phyloP scores from a whole-genome alignment of 139 green algal species.

The Coccomyxa sp. region DNA sequence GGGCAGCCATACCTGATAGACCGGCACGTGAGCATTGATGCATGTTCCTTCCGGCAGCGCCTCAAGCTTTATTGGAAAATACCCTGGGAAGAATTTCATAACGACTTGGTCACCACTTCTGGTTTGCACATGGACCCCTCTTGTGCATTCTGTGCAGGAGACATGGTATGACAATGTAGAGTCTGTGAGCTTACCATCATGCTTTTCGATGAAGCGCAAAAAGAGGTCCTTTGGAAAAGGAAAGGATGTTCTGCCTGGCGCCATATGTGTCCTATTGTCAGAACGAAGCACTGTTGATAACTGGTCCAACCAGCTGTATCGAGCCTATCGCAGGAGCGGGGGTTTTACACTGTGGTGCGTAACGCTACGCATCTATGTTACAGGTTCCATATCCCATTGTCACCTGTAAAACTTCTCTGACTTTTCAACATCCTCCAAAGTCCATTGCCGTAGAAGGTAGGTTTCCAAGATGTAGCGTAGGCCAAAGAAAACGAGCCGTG shows the following conservation, averaged over 20 bases:
- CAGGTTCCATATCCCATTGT: neutral
- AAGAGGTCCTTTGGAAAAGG: constrained; percentile 79
- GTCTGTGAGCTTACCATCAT: constrained; percentile 52
- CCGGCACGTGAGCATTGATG: constrained; percentile 66
- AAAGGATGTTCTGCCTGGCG: constrained; percentile 53
- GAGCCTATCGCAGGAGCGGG: neutral
- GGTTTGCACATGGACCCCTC: neutral
- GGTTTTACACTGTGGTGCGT: neutral
- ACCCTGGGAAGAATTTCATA: constrained; percentile 37
- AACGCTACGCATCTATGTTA: neutral
- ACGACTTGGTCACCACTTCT: neutral
- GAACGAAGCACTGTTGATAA: neutral
- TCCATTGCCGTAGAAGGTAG: constrained; percentile 75
- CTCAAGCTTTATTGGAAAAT: constrained; percentile 86
- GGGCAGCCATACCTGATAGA: constrained; percentile 64
- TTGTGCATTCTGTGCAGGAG: neutral
- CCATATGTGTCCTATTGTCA: constrained; percentile 58
- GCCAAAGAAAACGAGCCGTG: constrained; percentile 69
- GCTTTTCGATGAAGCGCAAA: constrained; percentile 75
- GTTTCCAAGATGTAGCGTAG: constrained; percentile 82
- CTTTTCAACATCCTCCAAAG: constrained; percentile 69
- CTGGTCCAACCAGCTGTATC: neutral
- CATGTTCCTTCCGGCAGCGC: constrained; percentile 76
- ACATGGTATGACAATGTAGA: neutral
- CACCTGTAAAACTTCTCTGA: constrained; percentile 74